Evolutionary conservation across 2,329 filamentous ascomycete species (phyloP), one percentile per base, ranked within the genome.

Genomic region (Mariannaea sp.): DNA sequence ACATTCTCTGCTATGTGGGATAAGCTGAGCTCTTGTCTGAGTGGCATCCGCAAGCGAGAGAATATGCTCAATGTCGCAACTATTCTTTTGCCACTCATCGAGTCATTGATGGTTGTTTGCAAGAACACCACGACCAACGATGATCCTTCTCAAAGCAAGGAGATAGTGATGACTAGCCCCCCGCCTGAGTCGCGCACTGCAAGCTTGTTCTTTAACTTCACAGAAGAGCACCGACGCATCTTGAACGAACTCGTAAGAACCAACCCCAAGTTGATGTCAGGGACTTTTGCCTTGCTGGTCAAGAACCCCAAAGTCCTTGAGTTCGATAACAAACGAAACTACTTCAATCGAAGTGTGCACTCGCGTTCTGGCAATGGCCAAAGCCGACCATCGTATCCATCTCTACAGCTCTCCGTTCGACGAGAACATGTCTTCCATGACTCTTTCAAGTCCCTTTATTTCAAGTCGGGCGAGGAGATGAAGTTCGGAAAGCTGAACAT

Each of bases 301-400:
- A 97, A 96, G 79, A 99, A 99, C 69, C 95, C 94, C 20, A 99
- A 97, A 80, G 95, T 99, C 3, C 80, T 99, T 10, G 94, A 99
- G 69, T 99, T 99, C 67, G 94, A 99, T 76, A 99, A 99, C 78
- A 99, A 99, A 79, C 92, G 94, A 66, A 97, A 96, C 75, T 99
- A 95, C 80, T 99, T 99, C 80, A 97, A 86, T 70, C 89, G 94
- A 56, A 92, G 91, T 67, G 87, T 99, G 9, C 94, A 99, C 72
- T 75, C 77, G 33, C 77, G 80, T 55, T 84, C 83, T 39, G 84
- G 89, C 44, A 82, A 82, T 47, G 83, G 83, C 48, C 86, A 90
- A 65, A 82, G 81, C 55, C 86, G 92, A 36, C 85, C 89, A 46
- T 80, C 87, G 7, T 83, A 79, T 66, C 88, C 91, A 36, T 72